Evolutionary conservation across 805 yeast genomes (phyloP), one percentile per base, ranked within the genome.

Genomic region (Saturnispora halmiae): DNA sequence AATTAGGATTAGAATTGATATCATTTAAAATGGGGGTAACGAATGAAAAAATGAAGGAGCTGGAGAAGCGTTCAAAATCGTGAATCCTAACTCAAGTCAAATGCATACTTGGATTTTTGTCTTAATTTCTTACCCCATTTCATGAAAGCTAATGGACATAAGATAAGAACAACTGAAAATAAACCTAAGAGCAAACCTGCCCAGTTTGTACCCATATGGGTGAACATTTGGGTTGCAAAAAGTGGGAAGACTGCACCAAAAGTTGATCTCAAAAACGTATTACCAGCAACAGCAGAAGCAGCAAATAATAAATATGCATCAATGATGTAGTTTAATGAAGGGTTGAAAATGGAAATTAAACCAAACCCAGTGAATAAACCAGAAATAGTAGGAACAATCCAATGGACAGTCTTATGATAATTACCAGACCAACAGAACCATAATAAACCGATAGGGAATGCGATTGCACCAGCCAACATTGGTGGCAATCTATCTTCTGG

Each of bases 371-470:
- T 70, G 52, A 79, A 69, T 3, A 72, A 45, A 47, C 84, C 81
- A 22, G 83, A 75, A 22, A 75, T 61, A 2, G 82, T 72, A 31
- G 94, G 92, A n/a, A 74, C 83, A 51, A 77, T 79, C 90, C 90
- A 87, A 55, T 80, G 95, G 29, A 84, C 74, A 1, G 61, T 60
- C 27, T 78, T 60, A 36, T 73, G 79, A 60, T 78, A 87, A 47
- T 75, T 72, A 55, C 95, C 95, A 8, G 90, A 66, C 95, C 95
- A 87, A 43, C 83, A 75, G 58, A 87, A 69, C 95, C 95, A 82
- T 53, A 86, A 69, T 46, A 86, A 65, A 40, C 95, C 95, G 40
- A 75, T 66, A 22, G 94, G 81, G 65, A 87, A 84, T 7, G 71
- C 55, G 40, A 83, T 48, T 19, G 79, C 77, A 25, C 94, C 88